phyloP scores from a whole-genome alignment of 768 basidiomycete species.

The Boletus fagicola region DNA sequence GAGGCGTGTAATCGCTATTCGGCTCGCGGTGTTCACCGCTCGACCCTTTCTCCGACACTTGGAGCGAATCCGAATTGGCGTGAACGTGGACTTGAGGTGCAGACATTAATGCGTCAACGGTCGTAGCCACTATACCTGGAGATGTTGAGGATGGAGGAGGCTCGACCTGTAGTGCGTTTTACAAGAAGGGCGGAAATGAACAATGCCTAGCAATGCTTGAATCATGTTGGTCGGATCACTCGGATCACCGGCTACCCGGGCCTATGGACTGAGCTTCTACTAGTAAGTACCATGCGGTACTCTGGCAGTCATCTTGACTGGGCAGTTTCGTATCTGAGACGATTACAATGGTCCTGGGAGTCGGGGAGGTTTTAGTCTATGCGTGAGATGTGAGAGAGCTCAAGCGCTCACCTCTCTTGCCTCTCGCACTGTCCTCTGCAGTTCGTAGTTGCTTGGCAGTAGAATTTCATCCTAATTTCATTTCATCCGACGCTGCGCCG shows the following conservation, averaged over 20 bases:
- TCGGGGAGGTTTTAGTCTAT: no score
- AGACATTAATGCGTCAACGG: slow-evolving; percentile 6
- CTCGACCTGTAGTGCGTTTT: neutral
- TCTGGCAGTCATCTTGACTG: neutral
- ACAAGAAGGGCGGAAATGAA: neutral
- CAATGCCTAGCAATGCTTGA: neutral
- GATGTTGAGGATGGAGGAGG: neutral
- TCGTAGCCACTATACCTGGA: neutral
- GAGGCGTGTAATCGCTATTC: neutral
- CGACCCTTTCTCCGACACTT: slow-evolving; percentile 2
- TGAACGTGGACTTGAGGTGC: neutral
- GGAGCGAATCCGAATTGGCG: neutral
- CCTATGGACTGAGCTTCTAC: neutral
- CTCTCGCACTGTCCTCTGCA: no score
- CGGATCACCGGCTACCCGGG: neutral
- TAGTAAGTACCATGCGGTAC: neutral
- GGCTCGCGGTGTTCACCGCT: neutral
- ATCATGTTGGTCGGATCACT: neutral
- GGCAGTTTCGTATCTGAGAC: no score
- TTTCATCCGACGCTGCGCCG: no score
- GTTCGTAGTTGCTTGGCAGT: no score
- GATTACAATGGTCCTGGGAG: no score
- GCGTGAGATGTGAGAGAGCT: no score
- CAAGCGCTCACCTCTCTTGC: no score
- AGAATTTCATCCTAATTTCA: no score